Percentiles rank a stretch among this genome's conserved stretches.
Evolutionary conservation across 768 basidiomycete genomes (phyloP).

Genomic region (Hygrocybe punicea): DNA sequence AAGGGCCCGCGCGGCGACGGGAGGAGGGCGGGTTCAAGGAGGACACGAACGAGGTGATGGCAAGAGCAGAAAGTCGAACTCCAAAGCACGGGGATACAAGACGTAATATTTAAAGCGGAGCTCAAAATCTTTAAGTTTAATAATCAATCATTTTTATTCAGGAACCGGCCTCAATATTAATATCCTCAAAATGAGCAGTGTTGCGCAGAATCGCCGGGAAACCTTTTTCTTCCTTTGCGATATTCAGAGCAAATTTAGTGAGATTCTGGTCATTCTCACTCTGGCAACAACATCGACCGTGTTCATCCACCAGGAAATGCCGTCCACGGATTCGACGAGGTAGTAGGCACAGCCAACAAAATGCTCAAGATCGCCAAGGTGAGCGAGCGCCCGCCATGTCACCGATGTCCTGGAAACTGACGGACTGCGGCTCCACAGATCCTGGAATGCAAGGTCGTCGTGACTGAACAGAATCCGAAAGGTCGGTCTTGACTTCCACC

Average conservation of each 20-base stretch:
- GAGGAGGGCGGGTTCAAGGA: constrained; percentile 7
- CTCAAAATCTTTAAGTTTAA: neutral
- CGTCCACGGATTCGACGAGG: constrained; percentile 68
- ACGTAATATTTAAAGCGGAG: neutral
- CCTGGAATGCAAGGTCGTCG: constrained; percentile 67
- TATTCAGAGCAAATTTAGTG: constrained; percentile 74
- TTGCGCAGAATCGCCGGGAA: constrained; percentile 8
- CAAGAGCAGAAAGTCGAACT: constrained; percentile 4
- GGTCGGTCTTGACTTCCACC: constrained; percentile 21
- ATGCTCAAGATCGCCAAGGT: constrained; percentile 76
- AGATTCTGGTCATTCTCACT: constrained; percentile 17
- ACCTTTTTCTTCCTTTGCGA: constrained; percentile 81
- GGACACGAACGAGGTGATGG: constrained; percentile 7
- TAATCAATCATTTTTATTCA: neutral
- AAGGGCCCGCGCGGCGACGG: constrained; percentile 30
- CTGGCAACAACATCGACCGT: neutral
- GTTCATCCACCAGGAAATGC: constrained; percentile 30
- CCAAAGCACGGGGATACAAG: neutral
- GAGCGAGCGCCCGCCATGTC: neutral
- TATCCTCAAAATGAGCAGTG: too few species aligned
- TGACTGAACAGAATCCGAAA: constrained; percentile 80
- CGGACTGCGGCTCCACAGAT: constrained; percentile 36
- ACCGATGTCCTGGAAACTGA: neutral
- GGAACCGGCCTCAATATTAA: too few species aligned
- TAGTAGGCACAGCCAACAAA: constrained; percentile 69